phyloP scores from a whole-genome alignment of 129 eudicot genomes.

The Saposhnikovia divaricata region DNA sequence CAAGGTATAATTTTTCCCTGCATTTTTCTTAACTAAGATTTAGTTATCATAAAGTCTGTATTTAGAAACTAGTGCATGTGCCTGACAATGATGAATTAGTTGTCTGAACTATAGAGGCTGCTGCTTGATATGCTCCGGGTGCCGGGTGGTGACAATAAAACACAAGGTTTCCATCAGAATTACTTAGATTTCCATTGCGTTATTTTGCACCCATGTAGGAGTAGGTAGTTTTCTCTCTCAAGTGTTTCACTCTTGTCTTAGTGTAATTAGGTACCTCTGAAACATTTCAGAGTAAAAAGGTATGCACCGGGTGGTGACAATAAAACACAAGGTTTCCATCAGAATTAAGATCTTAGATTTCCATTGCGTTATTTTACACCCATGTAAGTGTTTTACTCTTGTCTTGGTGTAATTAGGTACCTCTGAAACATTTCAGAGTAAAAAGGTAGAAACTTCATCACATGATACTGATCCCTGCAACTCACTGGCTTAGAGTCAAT shows the following conservation, averaged over 20 bases:
- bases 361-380: background rate
- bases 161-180: background rate
- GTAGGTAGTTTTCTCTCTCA: background rate
- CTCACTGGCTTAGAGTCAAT: background rate
- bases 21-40: background rate
- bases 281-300: background rate
- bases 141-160: background rate
- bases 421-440: background rate
- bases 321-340: background rate
- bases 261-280: background rate
- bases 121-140: background rate
- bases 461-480: background rate
- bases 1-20: background rate
- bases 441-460: background rate
- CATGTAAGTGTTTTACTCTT: background rate
- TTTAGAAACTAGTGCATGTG: background rate
- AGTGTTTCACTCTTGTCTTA: background rate
- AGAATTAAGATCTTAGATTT: background rate
- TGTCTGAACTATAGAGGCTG: background rate
- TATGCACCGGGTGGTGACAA: background rate
- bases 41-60: background rate
- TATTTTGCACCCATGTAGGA: background rate
- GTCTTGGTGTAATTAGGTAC: background rate
- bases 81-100: background rate
- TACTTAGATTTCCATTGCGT: background rate